A percentile compares a stretch with the other conserved stretches of the same genome.
Conservation (phyloP, 108 stramenopile species). For the Cyclotella kingstonii region DNA sequence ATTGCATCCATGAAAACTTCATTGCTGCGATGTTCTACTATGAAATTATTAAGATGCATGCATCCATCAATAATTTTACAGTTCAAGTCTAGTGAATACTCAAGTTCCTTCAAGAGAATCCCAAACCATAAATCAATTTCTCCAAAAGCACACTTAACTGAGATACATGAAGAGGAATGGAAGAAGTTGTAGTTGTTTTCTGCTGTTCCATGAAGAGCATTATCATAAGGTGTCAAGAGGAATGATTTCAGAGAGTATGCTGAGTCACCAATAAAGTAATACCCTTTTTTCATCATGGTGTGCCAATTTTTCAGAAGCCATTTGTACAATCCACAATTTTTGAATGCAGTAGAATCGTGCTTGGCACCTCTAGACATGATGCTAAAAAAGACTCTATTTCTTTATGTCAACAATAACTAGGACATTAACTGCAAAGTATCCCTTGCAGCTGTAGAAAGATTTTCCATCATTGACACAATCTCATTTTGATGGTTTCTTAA, state of each 20-base stretch:
- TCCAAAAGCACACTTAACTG: slow-evolving; percentile 47
- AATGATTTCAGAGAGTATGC: slow-evolving; percentile 20
- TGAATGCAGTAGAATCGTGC: slow-evolving; percentile 26
- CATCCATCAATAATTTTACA: slow-evolving; percentile 16
- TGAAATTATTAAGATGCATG: slow-evolving; percentile 32
- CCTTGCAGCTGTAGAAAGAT: slow-evolving; percentile 33
- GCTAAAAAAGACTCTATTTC: not conserved
- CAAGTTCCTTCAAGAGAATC: slow-evolving; percentile 27
- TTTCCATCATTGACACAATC: slow-evolving; percentile 14
- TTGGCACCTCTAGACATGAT: slow-evolving; percentile 2
- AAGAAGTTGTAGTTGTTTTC: slow-evolving; percentile 26
- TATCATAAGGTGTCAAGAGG: slow-evolving; percentile 1
- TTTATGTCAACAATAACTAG: slow-evolving; percentile 27
- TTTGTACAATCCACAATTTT: slow-evolving; percentile 1
- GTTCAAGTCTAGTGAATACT: slow-evolving; percentile 10
- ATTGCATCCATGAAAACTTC: no score
- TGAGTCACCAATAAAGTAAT: slow-evolving; percentile 27
- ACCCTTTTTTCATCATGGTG: not conserved
- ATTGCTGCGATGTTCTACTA: no score
- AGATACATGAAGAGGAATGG: slow-evolving; percentile 11
- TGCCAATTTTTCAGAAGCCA: slow-evolving; percentile 8
- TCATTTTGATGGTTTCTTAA: not conserved
- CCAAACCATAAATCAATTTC: slow-evolving; percentile 30
- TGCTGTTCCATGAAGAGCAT: slow-evolving; percentile 5
- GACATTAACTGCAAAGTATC: slow-evolving; percentile 32